Evolutionary conservation across 1,139 yeast species (phyloP), one percentile per base, ranked within the genome.

Genomic region (Magnusiomyces suaveolens): DNA sequence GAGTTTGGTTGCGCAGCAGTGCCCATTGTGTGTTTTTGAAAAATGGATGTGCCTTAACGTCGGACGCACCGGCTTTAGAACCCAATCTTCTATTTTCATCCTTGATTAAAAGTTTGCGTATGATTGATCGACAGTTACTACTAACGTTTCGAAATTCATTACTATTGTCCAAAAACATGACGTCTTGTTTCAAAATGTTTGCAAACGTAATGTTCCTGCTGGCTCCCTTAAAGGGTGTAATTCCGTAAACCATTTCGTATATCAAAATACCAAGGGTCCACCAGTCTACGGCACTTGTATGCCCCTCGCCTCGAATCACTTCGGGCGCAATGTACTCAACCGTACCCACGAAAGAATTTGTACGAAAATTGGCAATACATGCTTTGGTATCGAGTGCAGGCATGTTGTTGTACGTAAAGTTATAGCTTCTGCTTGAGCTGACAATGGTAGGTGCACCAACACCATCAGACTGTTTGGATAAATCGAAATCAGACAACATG

Each of bases 241-340:
- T 86, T 1, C 97, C 97, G 68, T 82, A 89, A 44, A 92, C 73
- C 98, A 92, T 92, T 66, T 92, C 98, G 68, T 82, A 92, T 26
- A 89, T 75, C 63, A 92, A 77, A 41, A 92, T 89, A 1, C 98
- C 98, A 59, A 92, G 74, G 0, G 98, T 92, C 98, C 98, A 92
- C 98, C 98, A 92, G 69, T 92, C 98, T 20, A 92, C 98, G 0
- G 97, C 96, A 25, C 92, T 85, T 0, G 97, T 92, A 65, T 92
- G 98, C 0, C 98, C 98, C 61, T 90, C 87, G 1, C 98, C 97
- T 64, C 95, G 76, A 57, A 92, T 92, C 10, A 92, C 98, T 67
- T 92, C 98, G 0, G 98, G 98, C 0, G 98, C 98, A 64, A 92
- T 89, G 67, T 92, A 92, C 67, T 92, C 98, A 65, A 92, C 98